Conservation (phyloP, 2,329 filamentous ascomycete genomes). For the Cordyceps cateniannulata region DNA sequence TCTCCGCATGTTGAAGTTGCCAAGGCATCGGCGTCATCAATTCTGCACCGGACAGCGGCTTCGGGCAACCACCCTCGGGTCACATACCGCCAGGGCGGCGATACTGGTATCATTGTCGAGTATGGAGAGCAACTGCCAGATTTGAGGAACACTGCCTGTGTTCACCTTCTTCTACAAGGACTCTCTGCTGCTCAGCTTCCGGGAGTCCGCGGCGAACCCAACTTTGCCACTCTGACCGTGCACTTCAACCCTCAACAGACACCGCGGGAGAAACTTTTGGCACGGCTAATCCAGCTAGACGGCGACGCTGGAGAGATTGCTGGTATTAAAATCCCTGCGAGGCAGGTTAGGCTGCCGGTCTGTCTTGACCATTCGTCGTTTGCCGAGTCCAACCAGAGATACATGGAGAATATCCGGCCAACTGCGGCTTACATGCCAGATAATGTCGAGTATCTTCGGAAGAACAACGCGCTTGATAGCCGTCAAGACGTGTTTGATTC, state of each 20-base stretch:
- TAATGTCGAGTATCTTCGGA: conserved; percentile 44
- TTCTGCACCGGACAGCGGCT: neutral
- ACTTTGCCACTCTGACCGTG: conserved; percentile 18
- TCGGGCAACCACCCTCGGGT: neutral
- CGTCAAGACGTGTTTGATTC: conserved; percentile 26
- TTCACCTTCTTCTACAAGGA: conserved; percentile 15
- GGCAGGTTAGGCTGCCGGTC: conserved; percentile 20
- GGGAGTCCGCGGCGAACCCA: conserved; percentile 15
- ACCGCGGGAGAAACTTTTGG: neutral
- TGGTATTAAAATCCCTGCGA: conserved; percentile 4
- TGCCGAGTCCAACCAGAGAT: conserved; percentile 39
- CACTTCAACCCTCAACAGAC: conserved; percentile 14
- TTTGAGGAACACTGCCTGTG: conserved; percentile 39
- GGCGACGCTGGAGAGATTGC: neutral
- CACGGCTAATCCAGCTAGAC: neutral
- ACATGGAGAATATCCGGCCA: conserved; percentile 52
- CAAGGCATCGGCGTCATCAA: neutral
- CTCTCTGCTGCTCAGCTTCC: conserved; percentile 4
- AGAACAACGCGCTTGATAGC: conserved; percentile 29
- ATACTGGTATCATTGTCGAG: neutral
- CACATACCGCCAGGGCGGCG: neutral
- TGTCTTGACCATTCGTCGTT: conserved; percentile 22
- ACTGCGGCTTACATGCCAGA: conserved; percentile 55
- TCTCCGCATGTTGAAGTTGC: neutral
- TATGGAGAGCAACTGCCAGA: conserved; percentile 43